Evolutionary conservation across 208 protist genomes (phyloP).

Genomic region (Wallacemonas collosoma): DNA sequence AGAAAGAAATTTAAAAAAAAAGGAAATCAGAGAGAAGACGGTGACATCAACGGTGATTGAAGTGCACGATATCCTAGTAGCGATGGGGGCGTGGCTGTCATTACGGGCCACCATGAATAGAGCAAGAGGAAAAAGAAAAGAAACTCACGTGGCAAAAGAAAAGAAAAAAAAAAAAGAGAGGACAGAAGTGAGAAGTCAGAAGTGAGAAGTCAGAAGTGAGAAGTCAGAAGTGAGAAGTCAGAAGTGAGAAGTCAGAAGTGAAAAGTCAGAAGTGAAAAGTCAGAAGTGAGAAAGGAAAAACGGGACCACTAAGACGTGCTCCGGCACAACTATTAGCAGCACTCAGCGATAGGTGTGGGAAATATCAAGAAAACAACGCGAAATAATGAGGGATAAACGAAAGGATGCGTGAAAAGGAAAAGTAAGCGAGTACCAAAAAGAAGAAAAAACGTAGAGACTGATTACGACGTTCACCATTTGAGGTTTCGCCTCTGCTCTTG

Average conservation of each 20-base stretch:
- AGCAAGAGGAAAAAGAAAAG: slow-evolving; percentile 10
- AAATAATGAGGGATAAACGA: too few species aligned
- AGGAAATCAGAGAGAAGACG: slow-evolving; percentile 11
- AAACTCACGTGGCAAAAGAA: not conserved
- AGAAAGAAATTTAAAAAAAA: slow-evolving; percentile 10
- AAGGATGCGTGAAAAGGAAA: not conserved
- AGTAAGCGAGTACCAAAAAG: slow-evolving; percentile 5
- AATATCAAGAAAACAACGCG: too few species aligned
- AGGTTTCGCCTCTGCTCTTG: not conserved
- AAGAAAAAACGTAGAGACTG: slow-evolving; percentile 10
- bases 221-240: slow-evolving; percentile 1
- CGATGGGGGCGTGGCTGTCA: too few species aligned
- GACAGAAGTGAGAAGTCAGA: not conserved
- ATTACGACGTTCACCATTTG: not conserved
- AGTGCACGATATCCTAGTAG: too few species aligned
- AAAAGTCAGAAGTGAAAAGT: slow-evolving; percentile 4
- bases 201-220: not conserved
- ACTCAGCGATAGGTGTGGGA: too few species aligned
- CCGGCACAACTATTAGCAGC: too few species aligned
- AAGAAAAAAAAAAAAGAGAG: not conserved
- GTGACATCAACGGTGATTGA: not conserved
- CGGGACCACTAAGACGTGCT: too few species aligned
- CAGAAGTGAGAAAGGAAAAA: not conserved
- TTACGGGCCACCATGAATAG: not conserved
- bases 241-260: too few species aligned